These are phyloP conservation scores for Zanthoxylum bungeanum DNA, from an alignment of 345 rosid species.

Conservation along the genomic window DNA sequence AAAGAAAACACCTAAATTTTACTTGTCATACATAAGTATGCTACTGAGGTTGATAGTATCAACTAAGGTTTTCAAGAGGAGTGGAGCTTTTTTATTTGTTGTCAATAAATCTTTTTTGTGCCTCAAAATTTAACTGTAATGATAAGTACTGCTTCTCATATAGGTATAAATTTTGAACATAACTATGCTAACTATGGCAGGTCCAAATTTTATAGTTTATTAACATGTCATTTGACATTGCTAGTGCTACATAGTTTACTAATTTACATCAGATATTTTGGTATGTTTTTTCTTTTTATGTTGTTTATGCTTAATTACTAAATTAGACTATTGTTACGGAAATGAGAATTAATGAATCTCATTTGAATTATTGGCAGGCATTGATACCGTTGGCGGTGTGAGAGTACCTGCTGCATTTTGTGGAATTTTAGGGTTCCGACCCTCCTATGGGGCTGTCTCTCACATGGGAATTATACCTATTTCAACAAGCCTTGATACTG, in stretches of 20 bases:
- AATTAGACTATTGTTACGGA: neutral
- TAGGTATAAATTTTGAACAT: neutral
- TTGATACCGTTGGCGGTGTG: conserved; percentile 86
- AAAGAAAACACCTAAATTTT: neutral
- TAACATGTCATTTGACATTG: neutral
- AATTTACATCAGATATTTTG: neutral
- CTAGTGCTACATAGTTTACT: neutral
- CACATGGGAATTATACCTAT: conserved; percentile 58
- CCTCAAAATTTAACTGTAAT: neutral
- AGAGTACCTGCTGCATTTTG: conserved; percentile 89
- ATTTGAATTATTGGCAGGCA: conserved; percentile 47
- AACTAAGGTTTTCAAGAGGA: neutral
- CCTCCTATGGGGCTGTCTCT: conserved; percentile 70
- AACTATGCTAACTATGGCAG: neutral
- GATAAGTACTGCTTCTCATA: neutral
- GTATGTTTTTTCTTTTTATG: neutral
- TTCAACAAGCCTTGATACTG: conserved; percentile 76
- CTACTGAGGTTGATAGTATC: neutral
- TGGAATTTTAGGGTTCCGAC: conserved; percentile 80
- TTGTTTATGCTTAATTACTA: conserved; percentile 1
- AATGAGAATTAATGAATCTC: neutral
- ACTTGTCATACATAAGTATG: neutral
- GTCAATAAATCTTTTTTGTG: neutral
- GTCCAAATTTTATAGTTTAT: neutral
- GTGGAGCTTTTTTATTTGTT: neutral